These are phyloP conservation scores for Thalassiosira profunda DNA, from an alignment of 108 stramenopile genomes.

Conservation along the genomic window DNA sequence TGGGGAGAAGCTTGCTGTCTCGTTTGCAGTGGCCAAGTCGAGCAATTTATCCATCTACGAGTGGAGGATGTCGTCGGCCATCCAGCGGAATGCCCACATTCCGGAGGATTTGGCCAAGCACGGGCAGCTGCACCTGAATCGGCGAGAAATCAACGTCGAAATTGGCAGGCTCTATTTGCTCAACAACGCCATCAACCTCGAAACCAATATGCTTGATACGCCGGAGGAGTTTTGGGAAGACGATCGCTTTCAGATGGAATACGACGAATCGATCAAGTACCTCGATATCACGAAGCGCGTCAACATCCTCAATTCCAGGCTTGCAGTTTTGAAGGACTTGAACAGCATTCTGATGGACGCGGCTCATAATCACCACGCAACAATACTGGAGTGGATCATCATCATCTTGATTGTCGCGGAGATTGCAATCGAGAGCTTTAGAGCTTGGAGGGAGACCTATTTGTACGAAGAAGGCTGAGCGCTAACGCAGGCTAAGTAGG, in stretches of 20 bases:
- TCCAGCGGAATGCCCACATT: conserved; percentile 50
- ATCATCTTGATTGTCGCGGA: conserved; percentile 48
- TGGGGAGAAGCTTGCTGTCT: conserved; percentile 56
- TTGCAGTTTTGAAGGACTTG: conserved; percentile 46
- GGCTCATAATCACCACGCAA: conserved; percentile 43
- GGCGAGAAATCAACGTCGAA: conserved; percentile 44
- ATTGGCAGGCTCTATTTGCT: conserved; percentile 48
- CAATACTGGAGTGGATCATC: conserved; percentile 51
- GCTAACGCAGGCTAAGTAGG: too few relatives aligned
- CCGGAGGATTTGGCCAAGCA: conserved; percentile 50
- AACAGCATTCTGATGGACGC: conserved; percentile 54
- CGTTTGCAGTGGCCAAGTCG: conserved; percentile 47
- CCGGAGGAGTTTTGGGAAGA: conserved; percentile 67
- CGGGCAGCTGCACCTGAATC: conserved; percentile 44
- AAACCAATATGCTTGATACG: conserved; percentile 47
- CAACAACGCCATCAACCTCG: conserved; percentile 59
- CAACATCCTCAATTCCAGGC: conserved; percentile 31
- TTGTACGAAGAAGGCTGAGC: too few relatives aligned
- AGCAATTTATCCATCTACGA: conserved; percentile 50
- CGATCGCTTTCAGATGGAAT: conserved; percentile 51
- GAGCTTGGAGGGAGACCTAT: conserved; percentile 12
- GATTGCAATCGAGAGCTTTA: conserved; percentile 26
- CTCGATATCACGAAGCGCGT: conserved; percentile 41
- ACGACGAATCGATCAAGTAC: conserved; percentile 43
- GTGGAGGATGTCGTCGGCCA: conserved; percentile 40